Percentiles rank a stretch among this genome's conserved stretches.
These are phyloP conservation scores for Castanea crenata DNA, from an alignment of 306 rosid species.

Conservation along the genomic window DNA sequence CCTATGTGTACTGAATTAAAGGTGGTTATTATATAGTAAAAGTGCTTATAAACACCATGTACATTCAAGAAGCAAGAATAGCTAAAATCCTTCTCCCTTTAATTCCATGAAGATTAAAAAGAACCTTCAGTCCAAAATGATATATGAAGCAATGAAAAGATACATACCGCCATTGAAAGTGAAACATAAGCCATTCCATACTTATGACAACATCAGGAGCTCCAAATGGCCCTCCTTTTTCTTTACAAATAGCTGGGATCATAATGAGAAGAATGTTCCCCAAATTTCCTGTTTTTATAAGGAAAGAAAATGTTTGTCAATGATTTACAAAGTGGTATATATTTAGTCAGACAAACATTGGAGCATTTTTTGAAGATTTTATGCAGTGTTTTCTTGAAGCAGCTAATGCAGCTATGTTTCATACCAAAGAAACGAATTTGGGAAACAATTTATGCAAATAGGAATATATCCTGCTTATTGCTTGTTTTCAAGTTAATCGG, in stretches of 20 bases:
- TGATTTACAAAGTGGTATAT: not conserved
- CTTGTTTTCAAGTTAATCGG: not conserved
- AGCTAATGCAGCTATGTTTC: not conserved
- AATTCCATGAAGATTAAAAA: not conserved
- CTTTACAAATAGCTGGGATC: conserved; percentile 58
- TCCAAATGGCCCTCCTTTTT: conserved; percentile 63
- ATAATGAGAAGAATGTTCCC: conserved; percentile 54
- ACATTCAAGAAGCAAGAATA: not conserved
- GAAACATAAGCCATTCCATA: conserved; percentile 56
- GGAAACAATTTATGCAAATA: not conserved
- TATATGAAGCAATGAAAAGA: not conserved
- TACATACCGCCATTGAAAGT: conserved; percentile 62
- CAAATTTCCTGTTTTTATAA: conserved; percentile 41
- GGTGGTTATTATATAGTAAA: not conserved
- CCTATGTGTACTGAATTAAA: not conserved
- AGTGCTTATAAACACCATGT: not conserved
- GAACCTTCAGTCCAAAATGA: not conserved
- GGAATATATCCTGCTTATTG: not conserved
- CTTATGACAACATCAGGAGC: conserved; percentile 39
- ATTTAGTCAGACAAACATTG: not conserved
- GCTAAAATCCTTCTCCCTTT: not conserved
- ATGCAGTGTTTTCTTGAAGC: not conserved
- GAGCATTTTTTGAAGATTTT: not conserved
- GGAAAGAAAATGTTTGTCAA: not conserved
- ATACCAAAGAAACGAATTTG: not conserved